Conservation (phyloP, 108 stramenopile genomes). For the Fistulifera pelliculosa region DNA sequence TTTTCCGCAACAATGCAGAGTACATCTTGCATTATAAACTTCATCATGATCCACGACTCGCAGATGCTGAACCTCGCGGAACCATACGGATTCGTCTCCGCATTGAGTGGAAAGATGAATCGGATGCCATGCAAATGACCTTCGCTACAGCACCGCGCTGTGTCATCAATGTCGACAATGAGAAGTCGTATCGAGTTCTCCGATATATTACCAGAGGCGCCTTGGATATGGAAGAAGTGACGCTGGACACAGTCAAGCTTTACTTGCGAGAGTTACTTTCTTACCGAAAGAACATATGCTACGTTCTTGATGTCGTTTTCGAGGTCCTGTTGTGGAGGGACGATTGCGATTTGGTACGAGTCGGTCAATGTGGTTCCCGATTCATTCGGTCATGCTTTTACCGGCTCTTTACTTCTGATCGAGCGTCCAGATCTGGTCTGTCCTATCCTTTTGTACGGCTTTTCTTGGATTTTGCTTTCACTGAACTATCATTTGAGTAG, state of each 20-base stretch:
- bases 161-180: slow-evolving; percentile 23
- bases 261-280: slow-evolving; percentile 24
- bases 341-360: slow-evolving; percentile 4
- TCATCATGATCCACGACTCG: slow-evolving; percentile 5
- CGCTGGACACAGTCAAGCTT: slow-evolving; percentile 21
- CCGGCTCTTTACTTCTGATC: slow-evolving; percentile 9
- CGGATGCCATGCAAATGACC: slow-evolving; percentile 10
- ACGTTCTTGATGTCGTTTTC: slow-evolving; percentile 28
- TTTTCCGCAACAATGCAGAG: slow-evolving; percentile 17
- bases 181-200: slow-evolving; percentile 37
- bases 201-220: slow-evolving; percentile 41
- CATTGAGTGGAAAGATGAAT: slow-evolving; percentile 28
- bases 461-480: slow-evolving; percentile 23
- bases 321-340: slow-evolving; percentile 37
- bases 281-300: slow-evolving; percentile 20
- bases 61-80: slow-evolving; percentile 9
- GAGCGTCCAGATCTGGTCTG: slow-evolving; percentile 21
- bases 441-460: slow-evolving; percentile 18
- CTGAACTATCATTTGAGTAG: slow-evolving; percentile 20
- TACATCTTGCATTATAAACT: slow-evolving; percentile 28
- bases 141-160: slow-evolving; percentile 14
- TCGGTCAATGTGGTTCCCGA: slow-evolving; percentile 33
- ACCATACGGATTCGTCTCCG: slow-evolving; percentile 26
- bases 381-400: slow-evolving; percentile 29
- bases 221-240: slow-evolving; percentile 26